Evolutionary conservation across 345 rosid genomes (phyloP).

Genomic region (Heritiera littoralis): DNA sequence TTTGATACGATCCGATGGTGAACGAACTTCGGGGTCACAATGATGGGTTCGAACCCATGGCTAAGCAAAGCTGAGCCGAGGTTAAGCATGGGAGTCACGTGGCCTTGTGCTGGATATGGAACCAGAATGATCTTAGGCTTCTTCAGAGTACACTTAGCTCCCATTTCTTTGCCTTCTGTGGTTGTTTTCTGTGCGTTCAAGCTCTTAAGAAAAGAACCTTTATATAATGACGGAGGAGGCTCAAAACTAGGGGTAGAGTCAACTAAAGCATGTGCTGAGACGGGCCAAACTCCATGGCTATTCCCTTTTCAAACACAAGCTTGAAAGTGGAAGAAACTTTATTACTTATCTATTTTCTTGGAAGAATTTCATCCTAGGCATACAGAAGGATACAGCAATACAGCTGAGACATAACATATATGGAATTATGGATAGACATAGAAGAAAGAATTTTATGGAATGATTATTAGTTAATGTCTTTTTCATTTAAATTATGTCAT

Average conservation of each 20-base stretch:
- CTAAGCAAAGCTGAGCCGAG: conserved; percentile 48
- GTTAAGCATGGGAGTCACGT: conserved; percentile 72
- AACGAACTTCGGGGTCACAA: conserved; percentile 58
- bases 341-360: too few species aligned
- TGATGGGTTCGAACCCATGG: conserved; percentile 51
- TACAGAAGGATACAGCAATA: too few species aligned
- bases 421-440: too few species aligned
- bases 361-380: too few species aligned
- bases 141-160: background rate
- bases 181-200: background rate
- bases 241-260: background rate
- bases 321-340: too few species aligned
- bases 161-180: background rate
- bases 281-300: too few species aligned
- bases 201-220: background rate
- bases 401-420: too few species aligned
- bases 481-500: too few species aligned
- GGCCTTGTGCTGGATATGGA: conserved; percentile 89
- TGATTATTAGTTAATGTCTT: too few species aligned
- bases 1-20: conserved; percentile 42
- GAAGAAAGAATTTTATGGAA: too few species aligned
- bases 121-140: conserved; percentile 51
- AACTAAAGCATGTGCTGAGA: conserved; percentile 5
- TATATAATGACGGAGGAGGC: background rate
- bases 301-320: too few species aligned